phyloP scores from a whole-genome alignment of 2,329 filamentous ascomycete genomes.

The Plenodomus lindquistii region DNA sequence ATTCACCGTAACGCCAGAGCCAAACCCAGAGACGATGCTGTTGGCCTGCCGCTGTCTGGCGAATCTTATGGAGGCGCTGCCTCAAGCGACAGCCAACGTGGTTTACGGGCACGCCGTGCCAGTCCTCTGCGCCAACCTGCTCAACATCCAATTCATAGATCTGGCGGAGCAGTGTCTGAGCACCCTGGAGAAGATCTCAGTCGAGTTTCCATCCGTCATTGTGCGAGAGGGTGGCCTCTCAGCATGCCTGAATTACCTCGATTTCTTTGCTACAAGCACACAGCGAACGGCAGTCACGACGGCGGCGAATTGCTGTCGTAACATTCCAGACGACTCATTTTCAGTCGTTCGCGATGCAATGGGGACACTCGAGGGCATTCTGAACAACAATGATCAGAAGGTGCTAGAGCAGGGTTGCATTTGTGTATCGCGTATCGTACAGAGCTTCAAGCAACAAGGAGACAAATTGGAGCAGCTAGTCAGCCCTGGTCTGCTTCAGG shows the following conservation, averaged over 20 bases:
- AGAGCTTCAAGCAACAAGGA: conserved; percentile 91
- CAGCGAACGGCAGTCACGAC: conserved; percentile 96
- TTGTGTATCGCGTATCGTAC: conserved; percentile 92
- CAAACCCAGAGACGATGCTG: conserved; percentile 96
- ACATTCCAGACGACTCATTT: conserved; percentile 93
- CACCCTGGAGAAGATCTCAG: conserved; percentile 95
- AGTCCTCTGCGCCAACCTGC: conserved; percentile 88
- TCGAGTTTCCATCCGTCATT: conserved; percentile 92
- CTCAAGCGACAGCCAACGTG: conserved; percentile 89
- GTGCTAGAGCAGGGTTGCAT: conserved; percentile 96
- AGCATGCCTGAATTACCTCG: conserved; percentile 92
- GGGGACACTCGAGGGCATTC: conserved; percentile 88
- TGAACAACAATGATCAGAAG: conserved; percentile 90
- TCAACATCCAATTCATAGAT: conserved; percentile 97
- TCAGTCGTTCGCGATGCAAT: conserved; percentile 91
- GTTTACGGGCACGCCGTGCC: conserved; percentile 97
- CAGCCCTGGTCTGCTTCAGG: conserved; percentile 81
- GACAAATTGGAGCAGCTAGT: conserved; percentile 90
- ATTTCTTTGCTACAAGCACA: conserved; percentile 97
- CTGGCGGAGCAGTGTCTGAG: conserved; percentile 95
- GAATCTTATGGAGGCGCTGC: conserved; percentile 96
- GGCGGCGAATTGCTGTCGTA: conserved; percentile 96
- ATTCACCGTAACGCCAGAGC: conserved; percentile 64
- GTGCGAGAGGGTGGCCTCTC: conserved; percentile 94
- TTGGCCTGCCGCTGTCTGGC: conserved; percentile 93